Conservation (phyloP, 306 rosid species). For the Cucumis melo region DNA sequence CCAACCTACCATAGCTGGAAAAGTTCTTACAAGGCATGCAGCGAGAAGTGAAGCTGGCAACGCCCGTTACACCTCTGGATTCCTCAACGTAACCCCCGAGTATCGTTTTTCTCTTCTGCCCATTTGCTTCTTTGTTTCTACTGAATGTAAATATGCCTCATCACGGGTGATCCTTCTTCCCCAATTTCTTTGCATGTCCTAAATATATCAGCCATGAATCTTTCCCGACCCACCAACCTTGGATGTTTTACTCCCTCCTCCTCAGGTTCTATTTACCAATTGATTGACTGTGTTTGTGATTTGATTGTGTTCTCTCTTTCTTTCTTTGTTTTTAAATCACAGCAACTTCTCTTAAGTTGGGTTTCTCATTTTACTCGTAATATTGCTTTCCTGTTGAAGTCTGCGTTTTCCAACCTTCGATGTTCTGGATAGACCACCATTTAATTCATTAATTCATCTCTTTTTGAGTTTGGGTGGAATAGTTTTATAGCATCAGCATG, state of each 20-base stretch:
- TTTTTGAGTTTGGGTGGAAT: background rate
- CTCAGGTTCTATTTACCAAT: slow-evolving; percentile 1
- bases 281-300: background rate
- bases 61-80: background rate
- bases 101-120: background rate
- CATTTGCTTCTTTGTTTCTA: background rate
- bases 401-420: background rate
- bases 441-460: background rate
- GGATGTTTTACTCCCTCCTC: background rate
- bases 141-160: background rate
- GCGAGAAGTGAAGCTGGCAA: background rate
- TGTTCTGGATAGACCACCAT: background rate
- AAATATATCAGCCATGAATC: background rate
- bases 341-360: background rate
- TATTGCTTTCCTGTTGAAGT: background rate
- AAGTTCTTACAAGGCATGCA: background rate
- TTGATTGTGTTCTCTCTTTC: background rate
- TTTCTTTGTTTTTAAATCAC: background rate
- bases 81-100: background rate
- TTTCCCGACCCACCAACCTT: background rate
- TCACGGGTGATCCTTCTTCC: background rate
- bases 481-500: background rate
- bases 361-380: background rate
- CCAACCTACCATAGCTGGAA: background rate
- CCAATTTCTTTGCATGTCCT: background rate